Evolutionary conservation across 768 basidiomycete genomes (phyloP).

Genomic region (Pleurotus cornucopiae): DNA sequence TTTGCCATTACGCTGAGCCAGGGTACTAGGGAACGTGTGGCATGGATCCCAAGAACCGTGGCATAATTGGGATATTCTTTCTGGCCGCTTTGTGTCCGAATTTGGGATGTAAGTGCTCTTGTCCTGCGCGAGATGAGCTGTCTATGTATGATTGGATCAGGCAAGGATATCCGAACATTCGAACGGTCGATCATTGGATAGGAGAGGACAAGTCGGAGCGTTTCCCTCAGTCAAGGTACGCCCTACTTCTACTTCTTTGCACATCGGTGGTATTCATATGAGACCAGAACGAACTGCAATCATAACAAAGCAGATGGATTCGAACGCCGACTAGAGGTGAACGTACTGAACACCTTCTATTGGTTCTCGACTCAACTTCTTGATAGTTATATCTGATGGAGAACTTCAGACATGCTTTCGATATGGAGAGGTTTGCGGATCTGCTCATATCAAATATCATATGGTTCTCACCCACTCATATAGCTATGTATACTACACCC

Average conservation of each 20-base stretch:
- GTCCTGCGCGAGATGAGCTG: background rate
- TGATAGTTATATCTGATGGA: slow-evolving; percentile 83
- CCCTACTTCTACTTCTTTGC: slow-evolving; percentile 2
- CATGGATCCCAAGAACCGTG: slow-evolving; percentile 91
- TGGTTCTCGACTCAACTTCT: background rate
- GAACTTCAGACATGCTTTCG: slow-evolving; percentile 88
- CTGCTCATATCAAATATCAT: slow-evolving; percentile 2
- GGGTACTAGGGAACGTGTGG: slow-evolving; percentile 79
- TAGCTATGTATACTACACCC: slow-evolving; percentile 92
- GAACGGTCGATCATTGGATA: slow-evolving; percentile 90
- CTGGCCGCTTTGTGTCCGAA: slow-evolving; percentile 92
- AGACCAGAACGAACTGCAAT: slow-evolving; percentile 54
- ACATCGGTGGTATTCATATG: slow-evolving; percentile 1
- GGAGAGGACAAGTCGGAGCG: slow-evolving; percentile 69
- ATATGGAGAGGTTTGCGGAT: slow-evolving; percentile 68
- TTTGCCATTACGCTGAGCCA: slow-evolving; percentile 5
- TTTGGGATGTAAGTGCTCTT: slow-evolving; percentile 73
- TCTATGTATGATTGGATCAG: slow-evolving; percentile 31
- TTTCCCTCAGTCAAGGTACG: slow-evolving; percentile 82
- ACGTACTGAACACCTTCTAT: slow-evolving; percentile 6
- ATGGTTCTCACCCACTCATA: slow-evolving; percentile 9
- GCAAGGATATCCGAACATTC: slow-evolving; percentile 85
- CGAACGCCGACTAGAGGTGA: slow-evolving; percentile 76
- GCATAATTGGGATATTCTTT: slow-evolving; percentile 89
- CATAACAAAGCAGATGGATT: slow-evolving; percentile 94